Evolutionary conservation across 2,329 filamentous ascomycete genomes (phyloP).

Genomic region (Alternaria gansuensis): DNA sequence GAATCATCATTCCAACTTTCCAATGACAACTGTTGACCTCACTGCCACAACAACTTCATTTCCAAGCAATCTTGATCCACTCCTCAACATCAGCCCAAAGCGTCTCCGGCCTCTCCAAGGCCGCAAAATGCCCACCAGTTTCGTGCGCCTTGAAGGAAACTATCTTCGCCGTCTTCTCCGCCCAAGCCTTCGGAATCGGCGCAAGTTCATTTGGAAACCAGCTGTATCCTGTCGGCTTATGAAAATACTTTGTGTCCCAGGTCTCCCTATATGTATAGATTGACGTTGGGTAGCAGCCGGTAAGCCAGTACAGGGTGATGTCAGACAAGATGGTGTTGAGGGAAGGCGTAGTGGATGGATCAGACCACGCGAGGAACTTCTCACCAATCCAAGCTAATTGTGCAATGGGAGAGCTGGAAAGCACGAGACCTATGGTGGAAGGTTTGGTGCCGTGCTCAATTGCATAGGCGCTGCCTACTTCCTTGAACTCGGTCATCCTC

Average conservation of each 20-base stretch:
- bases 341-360: conserved; percentile 49
- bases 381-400: conserved; percentile 68
- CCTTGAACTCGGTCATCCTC: conserved; percentile 52
- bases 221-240: conserved; percentile 57
- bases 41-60: conserved; percentile 16
- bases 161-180: conserved; percentile 51
- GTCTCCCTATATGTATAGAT: conserved; percentile 61
- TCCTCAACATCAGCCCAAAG: conserved; percentile 58
- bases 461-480: conserved; percentile 60
- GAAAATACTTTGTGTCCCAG: conserved; percentile 39
- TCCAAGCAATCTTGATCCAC: conserved; percentile 53
- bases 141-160: conserved; percentile 52
- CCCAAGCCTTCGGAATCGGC: conserved; percentile 54
- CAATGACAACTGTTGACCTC: conserved; percentile 1
- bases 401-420: conserved; percentile 64
- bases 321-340: conserved; percentile 59
- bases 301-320: conserved; percentile 66
- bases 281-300: conserved; percentile 58
- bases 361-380: conserved; percentile 65
- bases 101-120: conserved; percentile 55
- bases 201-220: conserved; percentile 57
- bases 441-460: conserved; percentile 64
- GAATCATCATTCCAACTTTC: not conserved
- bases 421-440: conserved; percentile 64
- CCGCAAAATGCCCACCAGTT: conserved; percentile 60